phyloP scores from a whole-genome alignment of 768 basidiomycete genomes.

The Boletus barrowsii region DNA sequence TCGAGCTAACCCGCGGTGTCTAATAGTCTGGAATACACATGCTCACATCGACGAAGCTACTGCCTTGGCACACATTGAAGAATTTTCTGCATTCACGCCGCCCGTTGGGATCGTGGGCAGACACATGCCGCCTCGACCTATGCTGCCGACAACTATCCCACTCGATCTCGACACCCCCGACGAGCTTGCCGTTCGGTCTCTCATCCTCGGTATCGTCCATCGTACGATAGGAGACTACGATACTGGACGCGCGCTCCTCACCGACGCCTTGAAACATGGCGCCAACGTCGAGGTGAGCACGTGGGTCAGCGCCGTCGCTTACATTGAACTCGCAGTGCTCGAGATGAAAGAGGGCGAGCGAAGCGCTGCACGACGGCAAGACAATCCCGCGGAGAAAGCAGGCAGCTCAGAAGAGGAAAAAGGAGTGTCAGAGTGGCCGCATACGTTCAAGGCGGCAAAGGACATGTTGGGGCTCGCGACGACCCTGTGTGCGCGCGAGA shows the following conservation, averaged over 20 bases:
- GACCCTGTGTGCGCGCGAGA: slow-evolving; percentile 43
- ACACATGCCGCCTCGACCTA: not conserved
- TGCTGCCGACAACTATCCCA: not conserved
- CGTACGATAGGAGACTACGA: slow-evolving; percentile 50
- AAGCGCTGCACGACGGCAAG: slow-evolving; percentile 31
- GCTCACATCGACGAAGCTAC: slow-evolving; percentile 51
- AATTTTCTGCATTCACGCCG: slow-evolving; percentile 50
- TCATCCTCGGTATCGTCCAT: slow-evolving; percentile 66
- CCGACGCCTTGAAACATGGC: slow-evolving; percentile 47
- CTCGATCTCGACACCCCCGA: slow-evolving; percentile 64
- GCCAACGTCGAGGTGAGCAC: slow-evolving; percentile 46
- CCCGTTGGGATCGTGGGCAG: slow-evolving; percentile 28
- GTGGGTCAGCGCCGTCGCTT: slow-evolving; percentile 66
- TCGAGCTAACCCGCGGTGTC: slow-evolving; percentile 1
- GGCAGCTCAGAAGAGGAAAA: slow-evolving; percentile 6
- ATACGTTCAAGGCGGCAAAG: slow-evolving; percentile 45
- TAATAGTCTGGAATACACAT: slow-evolving; percentile 76
- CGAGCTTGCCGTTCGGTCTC: slow-evolving; percentile 64
- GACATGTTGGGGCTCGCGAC: slow-evolving; percentile 53
- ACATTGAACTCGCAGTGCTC: slow-evolving; percentile 70
- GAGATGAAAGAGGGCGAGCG: slow-evolving; percentile 61
- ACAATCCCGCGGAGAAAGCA: slow-evolving; percentile 4
- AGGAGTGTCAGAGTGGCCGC: slow-evolving; percentile 39
- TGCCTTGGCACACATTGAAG: slow-evolving; percentile 57
- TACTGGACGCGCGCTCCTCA: slow-evolving; percentile 46